phyloP scores from a whole-genome alignment of 106 monocot genomes.

The Dactylorhiza incarnata region DNA sequence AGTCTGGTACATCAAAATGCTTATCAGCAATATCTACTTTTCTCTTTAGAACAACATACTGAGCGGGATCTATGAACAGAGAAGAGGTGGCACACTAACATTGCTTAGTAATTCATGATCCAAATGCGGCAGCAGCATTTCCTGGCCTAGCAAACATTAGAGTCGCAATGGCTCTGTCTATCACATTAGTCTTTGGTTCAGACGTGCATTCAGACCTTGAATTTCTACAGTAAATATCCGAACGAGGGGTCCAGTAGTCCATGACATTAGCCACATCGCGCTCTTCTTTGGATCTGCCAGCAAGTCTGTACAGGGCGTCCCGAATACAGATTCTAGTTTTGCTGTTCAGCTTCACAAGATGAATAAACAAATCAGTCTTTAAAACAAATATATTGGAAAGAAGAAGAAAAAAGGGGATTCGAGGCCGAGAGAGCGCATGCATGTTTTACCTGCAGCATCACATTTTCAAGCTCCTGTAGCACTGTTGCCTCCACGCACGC shows the following conservation, averaged over 20 bases:
- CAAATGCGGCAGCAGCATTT: not conserved
- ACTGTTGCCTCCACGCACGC: constrained; percentile 18
- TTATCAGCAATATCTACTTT: too few species aligned
- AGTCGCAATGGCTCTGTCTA: constrained; percentile 8
- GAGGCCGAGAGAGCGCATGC: not conserved
- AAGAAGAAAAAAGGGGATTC: not conserved
- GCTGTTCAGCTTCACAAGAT: not conserved
- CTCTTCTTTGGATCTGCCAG: not conserved
- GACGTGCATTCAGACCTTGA: constrained; percentile 5
- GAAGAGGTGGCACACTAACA: too few species aligned
- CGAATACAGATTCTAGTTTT: constrained; percentile 9
- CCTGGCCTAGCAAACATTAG: not conserved
- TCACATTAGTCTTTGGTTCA: not conserved
- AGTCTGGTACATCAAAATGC: too few species aligned
- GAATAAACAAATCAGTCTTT: not conserved
- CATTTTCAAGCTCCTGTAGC: constrained; percentile 33
- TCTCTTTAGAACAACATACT: too few species aligned
- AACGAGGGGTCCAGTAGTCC: not conserved
- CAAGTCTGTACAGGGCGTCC: constrained; percentile 5
- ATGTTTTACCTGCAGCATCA: constrained; percentile 31
- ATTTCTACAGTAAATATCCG: not conserved
- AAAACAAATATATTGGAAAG: not conserved
- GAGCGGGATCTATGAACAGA: too few species aligned
- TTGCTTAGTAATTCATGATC: not conserved
- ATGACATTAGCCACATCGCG: not conserved